phyloP scores from a whole-genome alignment of 2,329 filamentous ascomycete species.

The Cladosporium sp. region DNA sequence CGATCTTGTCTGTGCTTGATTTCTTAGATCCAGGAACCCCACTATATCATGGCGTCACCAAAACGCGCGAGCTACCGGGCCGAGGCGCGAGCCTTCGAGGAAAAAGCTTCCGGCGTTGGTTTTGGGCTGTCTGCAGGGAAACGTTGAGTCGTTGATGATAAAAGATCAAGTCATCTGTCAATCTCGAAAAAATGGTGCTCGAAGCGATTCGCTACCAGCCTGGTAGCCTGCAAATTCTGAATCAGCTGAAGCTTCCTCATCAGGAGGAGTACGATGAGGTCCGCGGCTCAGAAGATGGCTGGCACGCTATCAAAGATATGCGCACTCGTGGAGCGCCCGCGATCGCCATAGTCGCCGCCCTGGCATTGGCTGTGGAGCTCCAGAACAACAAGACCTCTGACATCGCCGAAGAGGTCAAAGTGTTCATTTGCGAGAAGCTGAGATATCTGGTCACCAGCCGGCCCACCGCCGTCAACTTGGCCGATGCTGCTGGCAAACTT shows the following conservation, averaged over 20 bases:
- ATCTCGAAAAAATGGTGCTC: conserved; percentile 48
- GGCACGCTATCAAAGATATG: conserved; percentile 79
- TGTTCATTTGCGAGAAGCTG: conserved; percentile 69
- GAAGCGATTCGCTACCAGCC: conserved; percentile 73
- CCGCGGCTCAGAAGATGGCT: conserved; percentile 66
- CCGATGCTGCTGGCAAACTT: conserved; percentile 80
- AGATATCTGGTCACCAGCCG: conserved; percentile 84
- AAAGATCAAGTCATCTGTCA: background rate
- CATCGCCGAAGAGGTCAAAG: conserved; percentile 56
- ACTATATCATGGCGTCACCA: conserved; percentile 12
- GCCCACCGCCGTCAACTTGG: conserved; percentile 91
- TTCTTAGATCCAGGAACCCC: background rate
- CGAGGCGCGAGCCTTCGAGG: background rate
- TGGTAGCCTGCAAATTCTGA: conserved; percentile 69
- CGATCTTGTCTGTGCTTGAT: conserved; percentile 5
- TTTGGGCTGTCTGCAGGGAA: conserved; percentile 5
- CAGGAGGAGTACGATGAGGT: conserved; percentile 73
- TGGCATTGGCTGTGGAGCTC: conserved; percentile 83
- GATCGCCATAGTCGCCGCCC: conserved; percentile 93
- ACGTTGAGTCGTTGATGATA: background rate
- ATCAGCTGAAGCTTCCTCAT: conserved; percentile 78
- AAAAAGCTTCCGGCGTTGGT: conserved; percentile 5
- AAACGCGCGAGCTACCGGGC: background rate
- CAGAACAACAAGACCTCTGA: conserved; percentile 49
- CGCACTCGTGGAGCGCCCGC: conserved; percentile 78